Conservation (phyloP, 2,329 filamentous ascomycete species). For the Cryphonectria nitschkei region DNA sequence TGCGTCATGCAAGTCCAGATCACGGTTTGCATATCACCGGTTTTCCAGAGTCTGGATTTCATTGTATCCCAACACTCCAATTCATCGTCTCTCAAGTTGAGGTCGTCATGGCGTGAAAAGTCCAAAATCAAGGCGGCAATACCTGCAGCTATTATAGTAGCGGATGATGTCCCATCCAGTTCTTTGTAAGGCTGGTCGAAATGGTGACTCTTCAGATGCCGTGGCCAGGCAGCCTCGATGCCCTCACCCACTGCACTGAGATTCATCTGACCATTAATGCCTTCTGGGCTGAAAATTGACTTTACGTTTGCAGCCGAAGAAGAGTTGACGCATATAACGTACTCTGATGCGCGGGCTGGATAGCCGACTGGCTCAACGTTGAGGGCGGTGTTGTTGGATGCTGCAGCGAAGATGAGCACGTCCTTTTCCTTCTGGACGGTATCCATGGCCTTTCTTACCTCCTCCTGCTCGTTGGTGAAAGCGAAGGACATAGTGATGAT, state of each 20-base stretch:
- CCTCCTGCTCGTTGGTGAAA: background rate
- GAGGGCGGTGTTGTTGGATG: slow-evolving; percentile 2
- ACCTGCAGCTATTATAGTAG: background rate
- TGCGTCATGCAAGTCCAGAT: background rate
- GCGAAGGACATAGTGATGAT: background rate
- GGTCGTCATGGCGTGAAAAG: background rate
- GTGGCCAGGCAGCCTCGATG: background rate
- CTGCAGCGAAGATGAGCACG: background rate
- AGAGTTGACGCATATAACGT: background rate
- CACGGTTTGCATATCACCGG: background rate
- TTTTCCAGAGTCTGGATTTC: background rate
- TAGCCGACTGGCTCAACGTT: background rate
- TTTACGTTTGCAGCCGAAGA: background rate
- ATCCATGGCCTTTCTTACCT: background rate
- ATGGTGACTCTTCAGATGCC: background rate
- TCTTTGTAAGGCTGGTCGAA: background rate
- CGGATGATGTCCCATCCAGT: background rate
- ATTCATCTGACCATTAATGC: background rate
- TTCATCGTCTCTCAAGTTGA: background rate
- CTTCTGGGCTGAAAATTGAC: background rate
- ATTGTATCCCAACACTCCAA: background rate
- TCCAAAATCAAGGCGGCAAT: background rate
- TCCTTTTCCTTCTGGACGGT: background rate
- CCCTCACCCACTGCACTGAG: background rate
- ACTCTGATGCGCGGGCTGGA: background rate